Base-by-base conservation (phyloP, 2,329 filamentous ascomycete genomes). In the Ascochyta koolunga region DNA sequence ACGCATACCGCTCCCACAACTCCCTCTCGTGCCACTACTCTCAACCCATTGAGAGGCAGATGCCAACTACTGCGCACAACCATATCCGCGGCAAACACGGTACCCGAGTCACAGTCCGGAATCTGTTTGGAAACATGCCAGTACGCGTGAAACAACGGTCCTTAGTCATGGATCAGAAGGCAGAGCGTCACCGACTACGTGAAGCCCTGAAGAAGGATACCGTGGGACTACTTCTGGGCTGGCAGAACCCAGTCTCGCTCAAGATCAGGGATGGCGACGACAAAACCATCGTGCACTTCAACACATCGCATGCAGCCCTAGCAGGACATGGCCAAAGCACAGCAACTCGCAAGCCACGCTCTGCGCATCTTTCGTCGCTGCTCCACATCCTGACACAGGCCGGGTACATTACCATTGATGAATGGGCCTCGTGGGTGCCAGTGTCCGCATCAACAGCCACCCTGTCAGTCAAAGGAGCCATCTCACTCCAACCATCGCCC, bases 91-190 rank as follows among this genome's bases (percentile, higher is more conserved):
- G 81, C 50, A 72, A 78, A 18, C 86, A 90, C 76, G 93, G 93
- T 4, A 96, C 93, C 0, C 83, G 85, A 24, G 86, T 93, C 2
- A 82, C 82, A 0, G 88, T 96, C 5, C 85, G 87, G 50, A 88
- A 96, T 70, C 78, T 97, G 1, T 98, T 97, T 74, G 92, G 93
- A 0, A 89, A 87, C 54, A 90, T 97, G 85, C 92, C 93, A 0
- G 93, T 97, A 11, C 86, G 93, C 13, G 88, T 96, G 22, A 96
- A 95, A 70, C 89, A 92, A 64, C 84, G 92, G 58, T 84, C 84
- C 0, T 62, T 86, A 3, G 76, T 59, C 71, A 80, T 33, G 78
- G 85, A 65, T 80, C 79, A 61, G 61, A 80, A 54, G 10, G 68
- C 78, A 21, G 78, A 87, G 41, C 73, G 82, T 4, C 80, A 82